Conservation (phyloP, 352 stramenopile genomes). For the Pythium folliculosum region DNA sequence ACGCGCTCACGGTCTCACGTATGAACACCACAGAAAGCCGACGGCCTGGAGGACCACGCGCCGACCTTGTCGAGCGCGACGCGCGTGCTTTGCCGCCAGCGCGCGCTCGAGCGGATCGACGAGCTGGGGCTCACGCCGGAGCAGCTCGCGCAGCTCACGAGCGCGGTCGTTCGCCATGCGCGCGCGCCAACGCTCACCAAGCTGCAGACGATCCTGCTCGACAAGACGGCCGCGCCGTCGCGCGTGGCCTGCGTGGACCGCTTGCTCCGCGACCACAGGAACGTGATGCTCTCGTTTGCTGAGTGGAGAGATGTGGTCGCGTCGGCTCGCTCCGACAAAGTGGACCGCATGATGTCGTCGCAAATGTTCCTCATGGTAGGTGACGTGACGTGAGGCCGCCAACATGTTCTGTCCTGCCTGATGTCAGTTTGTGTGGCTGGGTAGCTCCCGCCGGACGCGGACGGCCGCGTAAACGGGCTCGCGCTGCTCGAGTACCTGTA, state of each 20-base stretch:
- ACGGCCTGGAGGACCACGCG: not conserved
- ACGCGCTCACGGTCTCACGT: not conserved
- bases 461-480: constrained; percentile 42
- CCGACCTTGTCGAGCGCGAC: not conserved
- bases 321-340: constrained; percentile 15
- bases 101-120: constrained; percentile 22
- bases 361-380: constrained; percentile 52
- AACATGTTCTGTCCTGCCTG: not conserved
- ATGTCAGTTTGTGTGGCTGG: not conserved
- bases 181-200: constrained; percentile 20
- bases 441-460: constrained; percentile 42
- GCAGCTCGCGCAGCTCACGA: constrained; percentile 11
- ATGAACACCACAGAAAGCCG: constrained; percentile 14
- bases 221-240: constrained; percentile 22
- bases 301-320: constrained; percentile 31
- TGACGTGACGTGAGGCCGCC: not conserved
- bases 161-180: constrained; percentile 10
- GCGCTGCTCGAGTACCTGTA: constrained; percentile 53
- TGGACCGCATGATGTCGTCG: constrained; percentile 35
- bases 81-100: constrained; percentile 18
- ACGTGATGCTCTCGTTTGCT: constrained; percentile 48
- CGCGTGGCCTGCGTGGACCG: constrained; percentile 41
- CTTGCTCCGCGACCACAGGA: constrained; percentile 34
- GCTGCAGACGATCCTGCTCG: constrained; percentile 35
- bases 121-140: constrained; percentile 6